Conservation (phyloP, 129 eudicot genomes). For the Ambrosia trifida region DNA sequence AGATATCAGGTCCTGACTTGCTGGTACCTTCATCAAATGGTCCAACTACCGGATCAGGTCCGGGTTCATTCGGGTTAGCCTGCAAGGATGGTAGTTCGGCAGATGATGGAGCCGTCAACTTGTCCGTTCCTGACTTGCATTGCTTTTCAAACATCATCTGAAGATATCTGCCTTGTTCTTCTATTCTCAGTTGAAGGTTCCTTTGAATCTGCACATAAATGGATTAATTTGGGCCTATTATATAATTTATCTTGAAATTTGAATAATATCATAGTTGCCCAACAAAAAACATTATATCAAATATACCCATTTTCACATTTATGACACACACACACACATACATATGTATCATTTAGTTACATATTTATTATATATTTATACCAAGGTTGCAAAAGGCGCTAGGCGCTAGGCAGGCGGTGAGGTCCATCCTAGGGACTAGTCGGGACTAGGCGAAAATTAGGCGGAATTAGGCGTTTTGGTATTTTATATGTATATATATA, state of each 20-base stretch:
- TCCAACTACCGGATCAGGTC: constrained; percentile 23
- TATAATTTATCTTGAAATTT: neutral
- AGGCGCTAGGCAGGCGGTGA: too few relatives aligned
- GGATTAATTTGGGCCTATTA: neutral
- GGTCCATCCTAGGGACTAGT: too few relatives aligned
- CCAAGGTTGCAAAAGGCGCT: too few relatives aligned
- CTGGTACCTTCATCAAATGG: constrained; percentile 31
- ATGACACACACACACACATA: neutral
- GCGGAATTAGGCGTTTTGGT: too few relatives aligned
- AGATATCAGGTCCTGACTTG: constrained; percentile 34
- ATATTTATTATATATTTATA: too few relatives aligned
- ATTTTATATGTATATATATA: too few relatives aligned
- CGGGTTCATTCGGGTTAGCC: constrained; percentile 26
- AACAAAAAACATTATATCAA: neutral
- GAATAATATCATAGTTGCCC: neutral
- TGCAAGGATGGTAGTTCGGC: constrained; percentile 25
- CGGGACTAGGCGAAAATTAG: too few relatives aligned
- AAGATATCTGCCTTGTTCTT: constrained; percentile 89
- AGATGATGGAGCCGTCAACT: constrained; percentile 44
- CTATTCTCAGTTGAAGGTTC: constrained; percentile 81
- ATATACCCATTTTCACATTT: neutral
- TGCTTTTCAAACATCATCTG: constrained; percentile 96
- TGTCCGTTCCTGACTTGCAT: constrained; percentile 62
- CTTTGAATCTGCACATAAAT: constrained; percentile 71
- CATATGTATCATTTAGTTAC: neutral